Conservation (phyloP, 2,329 filamentous ascomycete genomes). For the Phialophora macrospora region DNA sequence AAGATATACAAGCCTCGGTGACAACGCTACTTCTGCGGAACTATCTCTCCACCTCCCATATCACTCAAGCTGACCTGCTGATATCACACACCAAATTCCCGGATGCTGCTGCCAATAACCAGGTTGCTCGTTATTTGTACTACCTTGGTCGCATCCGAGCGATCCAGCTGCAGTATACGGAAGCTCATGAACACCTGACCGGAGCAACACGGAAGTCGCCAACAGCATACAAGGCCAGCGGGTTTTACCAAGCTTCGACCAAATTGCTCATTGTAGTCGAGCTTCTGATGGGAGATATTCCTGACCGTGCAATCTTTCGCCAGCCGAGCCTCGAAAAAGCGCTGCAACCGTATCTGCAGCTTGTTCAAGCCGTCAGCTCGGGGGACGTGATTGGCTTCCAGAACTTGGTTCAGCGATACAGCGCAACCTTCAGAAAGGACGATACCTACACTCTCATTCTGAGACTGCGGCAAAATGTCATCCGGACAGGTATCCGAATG, state of each 20-base stretch:
- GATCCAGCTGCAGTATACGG: conserved; percentile 95
- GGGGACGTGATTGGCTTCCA: conserved; percentile 94
- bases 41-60: conserved; percentile 94
- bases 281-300: conserved; percentile 97
- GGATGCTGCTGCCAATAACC: conserved; percentile 92
- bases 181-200: conserved; percentile 91
- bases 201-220: conserved; percentile 95
- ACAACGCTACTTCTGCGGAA: conserved; percentile 94
- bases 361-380: conserved; percentile 95
- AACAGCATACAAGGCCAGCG: conserved; percentile 82
- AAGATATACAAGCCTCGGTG: conserved; percentile 94
- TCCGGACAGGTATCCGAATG: conserved; percentile 99
- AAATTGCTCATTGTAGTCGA: conserved; percentile 97
- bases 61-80: conserved; percentile 92
- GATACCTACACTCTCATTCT: conserved; percentile 95
- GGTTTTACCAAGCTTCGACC: conserved; percentile 93
- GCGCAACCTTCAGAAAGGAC: conserved; percentile 85
- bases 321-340: conserved; percentile 84
- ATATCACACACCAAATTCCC: conserved; percentile 97
- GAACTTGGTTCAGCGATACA: conserved; percentile 79
- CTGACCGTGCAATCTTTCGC: conserved; percentile 91
- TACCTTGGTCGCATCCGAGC: conserved; percentile 96
- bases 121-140: conserved; percentile 95
- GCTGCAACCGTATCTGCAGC: conserved; percentile 87
- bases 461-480: conserved; percentile 94